Base-by-base conservation (phyloP, 2,329 filamentous ascomycete genomes). In the Fusarium sacchari region DNA sequence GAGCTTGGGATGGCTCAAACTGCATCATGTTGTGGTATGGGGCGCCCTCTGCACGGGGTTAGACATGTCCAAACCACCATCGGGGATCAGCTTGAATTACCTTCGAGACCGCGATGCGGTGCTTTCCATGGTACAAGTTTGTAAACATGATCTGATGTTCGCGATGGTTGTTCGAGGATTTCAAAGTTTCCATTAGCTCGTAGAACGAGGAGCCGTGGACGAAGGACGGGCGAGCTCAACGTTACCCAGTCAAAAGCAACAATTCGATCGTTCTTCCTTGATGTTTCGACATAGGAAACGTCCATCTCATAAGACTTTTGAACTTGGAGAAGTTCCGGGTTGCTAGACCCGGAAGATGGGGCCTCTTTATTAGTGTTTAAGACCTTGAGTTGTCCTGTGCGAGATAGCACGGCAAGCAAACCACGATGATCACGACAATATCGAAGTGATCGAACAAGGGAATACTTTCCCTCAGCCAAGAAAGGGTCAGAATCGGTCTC, bases 201-300 rank as follows among this genome's bases (percentile, higher is more conserved):
- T 32, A 92, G 79, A 4, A 89, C 89, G 30, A 92, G 79, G 43
- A 90, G 82, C n/a, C 90, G 85, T 36, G 89, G 89, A 30, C 86
- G 86, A 55, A 91, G 77, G 20, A 86, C 85, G 7, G 88, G 83
- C 7, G 88, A 89, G 17, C 86, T 84, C 52, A 91, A 82, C 7
- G 88, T 91, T 15, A 92, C 83, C 90, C 90, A 92, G 78, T 92
- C 90, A 78, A 92, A 92, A 1, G 90, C 92, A 13, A 92, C 89
- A 37, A 92, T 91, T 26, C 88, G 86, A 62, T 91, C 88, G 73
- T 87, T 85, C 79, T 88, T 87, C 72, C 86, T 83, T 37, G 83
- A 82, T 37, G 83, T 81, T 57, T 88, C 87, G 32, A 84, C 82
- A 73, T 88, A 91, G 24, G 86, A 85, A 55, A 89, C 87, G 73